Evolutionary conservation across 129 eudicot genomes (phyloP), one percentile per base, ranked within the genome.

Genomic region (Silybum marianum): DNA sequence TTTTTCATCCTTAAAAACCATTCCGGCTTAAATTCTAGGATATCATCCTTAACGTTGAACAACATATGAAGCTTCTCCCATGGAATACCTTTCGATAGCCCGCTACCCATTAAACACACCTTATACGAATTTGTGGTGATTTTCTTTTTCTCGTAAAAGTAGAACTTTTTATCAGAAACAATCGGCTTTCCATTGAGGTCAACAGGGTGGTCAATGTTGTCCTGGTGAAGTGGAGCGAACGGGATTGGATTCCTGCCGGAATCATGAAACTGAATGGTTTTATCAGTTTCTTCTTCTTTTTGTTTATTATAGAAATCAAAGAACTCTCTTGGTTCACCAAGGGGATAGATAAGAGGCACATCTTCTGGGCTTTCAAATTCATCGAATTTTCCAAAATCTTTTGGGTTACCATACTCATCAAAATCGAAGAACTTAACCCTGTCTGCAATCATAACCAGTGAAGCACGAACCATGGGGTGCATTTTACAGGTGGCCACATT

Each of bases 1-100:
- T 86, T 82, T 25, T 78, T 74, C 91, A 86, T 88, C 69, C 79
- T 85, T 8, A 32, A 10, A 67, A 90, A 82, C 91, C 90, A 84
- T 19, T 90, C 92, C 1, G 68, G 86, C 75, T 79, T 80, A 26
- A 84, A 71, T 19, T 85, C 88, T 0, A 88, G 75, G 51, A 87
- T 44, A 14, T 81, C 81, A 40, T 86, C 88, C 77, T 69, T 46
- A 7, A 85, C 73, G 78, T 90, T 90, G 34, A 88, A 80, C 72
- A 90, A 48, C 73, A 77, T 19, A 82, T 89, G 88, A 63, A 87
- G 77, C 65, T 76, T 84, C 16, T 84, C 86, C 65, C 82, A 80
- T 0, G 71, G 19, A 58, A 72, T 46, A 8, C 74, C 58, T 63
- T 76, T 82, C 18, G 83, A 66, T 72, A 88, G 28, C 85, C 91